These are phyloP conservation scores for Auricularia heimuer DNA, from an alignment of 768 basidiomycete species.

Conservation along the genomic window DNA sequence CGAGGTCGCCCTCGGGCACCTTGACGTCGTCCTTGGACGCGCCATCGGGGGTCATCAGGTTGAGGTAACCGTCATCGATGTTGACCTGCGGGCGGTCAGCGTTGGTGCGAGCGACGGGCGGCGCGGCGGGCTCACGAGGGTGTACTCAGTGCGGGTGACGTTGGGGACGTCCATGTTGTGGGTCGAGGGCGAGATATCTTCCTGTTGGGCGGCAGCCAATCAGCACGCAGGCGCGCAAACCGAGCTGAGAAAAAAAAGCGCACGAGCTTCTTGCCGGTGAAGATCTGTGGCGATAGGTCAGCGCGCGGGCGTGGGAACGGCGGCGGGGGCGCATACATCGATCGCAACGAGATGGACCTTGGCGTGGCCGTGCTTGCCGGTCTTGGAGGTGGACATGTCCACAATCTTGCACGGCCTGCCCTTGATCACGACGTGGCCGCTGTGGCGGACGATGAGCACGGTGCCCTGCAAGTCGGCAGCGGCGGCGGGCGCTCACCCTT, in stretches of 20 bases:
- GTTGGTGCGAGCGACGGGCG: neutral
- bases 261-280: constrained; percentile 95
- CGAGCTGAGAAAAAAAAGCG: constrained; percentile 23
- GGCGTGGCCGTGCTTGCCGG: constrained; percentile 99
- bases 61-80: constrained; percentile 91
- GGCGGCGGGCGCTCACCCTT: constrained; percentile 22
- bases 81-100: constrained; percentile 42
- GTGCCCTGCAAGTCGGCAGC: neutral
- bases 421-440: constrained; percentile 94
- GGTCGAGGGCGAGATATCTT: constrained; percentile 92
- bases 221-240: neutral
- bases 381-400: constrained; percentile 99
- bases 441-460: constrained; percentile 31
- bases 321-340: constrained; percentile 31
- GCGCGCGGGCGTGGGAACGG: neutral
- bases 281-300: constrained; percentile 53
- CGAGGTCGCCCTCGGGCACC: constrained; percentile 79
- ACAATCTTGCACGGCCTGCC: constrained; percentile 95
- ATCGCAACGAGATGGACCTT: constrained; percentile 97
- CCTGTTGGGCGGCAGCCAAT: constrained; percentile 34
- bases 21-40: constrained; percentile 86
- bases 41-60: constrained; percentile 82
- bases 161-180: constrained; percentile 99
- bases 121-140: constrained; percentile 49
- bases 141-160: constrained; percentile 82